A percentile compares a stretch with the other conserved stretches of the same genome.
Evolutionary conservation across 805 yeast genomes (phyloP).

Genomic region (Lipomyces sp.): DNA sequence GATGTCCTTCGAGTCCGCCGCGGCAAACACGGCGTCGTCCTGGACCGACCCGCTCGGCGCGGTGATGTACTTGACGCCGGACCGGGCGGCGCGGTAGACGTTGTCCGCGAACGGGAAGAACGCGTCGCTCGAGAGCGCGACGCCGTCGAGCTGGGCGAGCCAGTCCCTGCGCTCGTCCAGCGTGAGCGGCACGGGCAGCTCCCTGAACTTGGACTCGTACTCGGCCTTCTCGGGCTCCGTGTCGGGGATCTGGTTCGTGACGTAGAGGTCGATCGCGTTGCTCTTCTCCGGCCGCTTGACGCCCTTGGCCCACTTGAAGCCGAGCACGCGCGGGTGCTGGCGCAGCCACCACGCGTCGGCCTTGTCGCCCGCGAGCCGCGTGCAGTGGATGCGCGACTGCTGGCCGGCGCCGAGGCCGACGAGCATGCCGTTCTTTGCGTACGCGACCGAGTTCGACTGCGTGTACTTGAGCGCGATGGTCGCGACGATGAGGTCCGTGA

Average conservation of each 20-base stretch:
- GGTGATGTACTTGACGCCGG: slow-evolving; percentile 93
- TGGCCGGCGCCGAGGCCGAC: slow-evolving; percentile 99
- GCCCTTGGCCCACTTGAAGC: slow-evolving; percentile 96
- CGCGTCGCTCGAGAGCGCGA: slow-evolving; percentile 94
- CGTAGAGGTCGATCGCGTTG: slow-evolving; percentile 93
- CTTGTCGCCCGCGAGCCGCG: slow-evolving; percentile 98
- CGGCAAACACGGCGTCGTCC: slow-evolving; percentile 93
- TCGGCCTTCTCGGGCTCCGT: slow-evolving; percentile 90
- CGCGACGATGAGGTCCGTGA: slow-evolving; percentile 91
- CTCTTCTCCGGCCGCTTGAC: slow-evolving; percentile 98
- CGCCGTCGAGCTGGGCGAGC: slow-evolving; percentile 74
- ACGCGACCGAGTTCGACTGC: slow-evolving; percentile 97
- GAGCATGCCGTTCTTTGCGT: slow-evolving; percentile 99
- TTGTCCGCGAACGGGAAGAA: slow-evolving; percentile 99
- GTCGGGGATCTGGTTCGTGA: slow-evolving; percentile 85
- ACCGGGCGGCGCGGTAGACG: slow-evolving; percentile 93
- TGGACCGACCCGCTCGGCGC: slow-evolving; percentile 98
- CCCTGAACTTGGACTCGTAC: slow-evolving; percentile 83
- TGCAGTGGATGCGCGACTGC: slow-evolving; percentile 98
- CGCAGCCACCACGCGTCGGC: slow-evolving; percentile 99
- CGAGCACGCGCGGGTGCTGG: slow-evolving; percentile 93
- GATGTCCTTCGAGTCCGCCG: slow-evolving; percentile 86
- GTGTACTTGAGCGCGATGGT: slow-evolving; percentile 97
- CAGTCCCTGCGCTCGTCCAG: slow-evolving; percentile 81
- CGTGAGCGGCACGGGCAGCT: slow-evolving; percentile 79